Evolutionary conservation across 768 basidiomycete species (phyloP), one percentile per base, ranked within the genome.

Genomic region (Jaapia argillacea): DNA sequence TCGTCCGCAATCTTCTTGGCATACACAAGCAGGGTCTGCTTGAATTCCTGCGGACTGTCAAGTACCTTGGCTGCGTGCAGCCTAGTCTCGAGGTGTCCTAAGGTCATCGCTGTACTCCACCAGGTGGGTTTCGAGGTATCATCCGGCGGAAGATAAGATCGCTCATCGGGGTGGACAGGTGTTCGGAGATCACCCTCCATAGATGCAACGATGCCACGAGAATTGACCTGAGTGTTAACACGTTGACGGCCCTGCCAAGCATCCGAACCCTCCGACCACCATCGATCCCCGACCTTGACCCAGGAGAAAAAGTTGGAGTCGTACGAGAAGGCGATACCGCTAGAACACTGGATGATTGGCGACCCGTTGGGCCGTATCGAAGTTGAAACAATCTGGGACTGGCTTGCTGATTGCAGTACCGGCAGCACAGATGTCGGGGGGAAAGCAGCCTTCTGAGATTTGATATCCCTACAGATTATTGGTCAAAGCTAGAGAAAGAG

Each of bases 1-100:
- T 94, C 91, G 49, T 96, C 88, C 26, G 85, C 89, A 33, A 98
- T 68, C 63, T 77, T 81, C 67, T 76, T 85, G 27, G 89, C 82
- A 58, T 96, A 97, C 50, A 77, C 50, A 43, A 80, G 50, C 51
- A 97, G 56, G 43, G 76, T 77, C 53, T 79, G 74, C 58, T 80
- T 86, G 62, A 87, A 96, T 62, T 98, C 96, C 40, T 67, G 61
- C n/a, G 78, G 75, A 54, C 89, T 92, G 18, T 90, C 88, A 26
- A 97, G 66, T 39, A 77, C 57, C 49, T 66, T 73, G 14, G 88
- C 76, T 4, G 88, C 80, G 55, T 80, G 76, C 61, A 96, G 58
- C 48, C 79, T 74, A 40, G 79, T 80, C 67, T 99, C 96, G 45
- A 96, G 67, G 62, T 96, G 90, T 4, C 87, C 87, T 18, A 99